Evolutionary conservation across 768 basidiomycete species (phyloP).

Genomic region (Termitomyces sp.): DNA sequence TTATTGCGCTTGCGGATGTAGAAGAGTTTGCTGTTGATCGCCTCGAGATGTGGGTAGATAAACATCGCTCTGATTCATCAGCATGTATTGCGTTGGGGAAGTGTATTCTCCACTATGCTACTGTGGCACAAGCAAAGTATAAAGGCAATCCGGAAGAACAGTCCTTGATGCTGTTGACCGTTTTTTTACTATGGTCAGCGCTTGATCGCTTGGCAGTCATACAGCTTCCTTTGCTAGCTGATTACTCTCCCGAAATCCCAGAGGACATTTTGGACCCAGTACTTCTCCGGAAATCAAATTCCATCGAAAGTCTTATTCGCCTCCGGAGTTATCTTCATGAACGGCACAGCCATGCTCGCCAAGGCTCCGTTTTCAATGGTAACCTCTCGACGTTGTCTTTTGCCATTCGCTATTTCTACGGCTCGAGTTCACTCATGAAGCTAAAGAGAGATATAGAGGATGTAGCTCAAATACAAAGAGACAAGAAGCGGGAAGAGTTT

Average conservation of each 20-base stretch:
- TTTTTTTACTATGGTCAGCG: constrained; percentile 1
- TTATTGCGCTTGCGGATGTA: not conserved
- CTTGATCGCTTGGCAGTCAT: not conserved
- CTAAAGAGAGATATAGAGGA: not conserved
- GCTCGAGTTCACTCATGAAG: not conserved
- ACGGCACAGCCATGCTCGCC: not conserved
- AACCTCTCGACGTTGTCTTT: not conserved
- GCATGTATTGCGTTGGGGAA: not conserved
- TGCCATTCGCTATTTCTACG: not conserved
- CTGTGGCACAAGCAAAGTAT: not conserved
- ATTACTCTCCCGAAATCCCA: not conserved
- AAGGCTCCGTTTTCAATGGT: not conserved
- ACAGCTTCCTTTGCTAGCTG: not conserved
- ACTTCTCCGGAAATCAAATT: not conserved
- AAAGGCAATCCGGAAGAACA: constrained; percentile 1
- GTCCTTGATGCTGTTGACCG: not conserved
- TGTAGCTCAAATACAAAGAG: not conserved
- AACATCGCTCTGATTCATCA: not conserved
- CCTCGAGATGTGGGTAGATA: not conserved
- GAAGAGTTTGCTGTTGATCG: not conserved
- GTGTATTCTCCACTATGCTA: not conserved
- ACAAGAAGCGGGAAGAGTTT: not conserved
- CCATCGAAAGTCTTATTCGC: not conserved
- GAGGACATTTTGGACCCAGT: not conserved
- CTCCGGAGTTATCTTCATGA: not conserved